These are phyloP conservation scores for Taphrina pruni DNA, from an alignment of 1,139 yeast species.

Conservation along the genomic window DNA sequence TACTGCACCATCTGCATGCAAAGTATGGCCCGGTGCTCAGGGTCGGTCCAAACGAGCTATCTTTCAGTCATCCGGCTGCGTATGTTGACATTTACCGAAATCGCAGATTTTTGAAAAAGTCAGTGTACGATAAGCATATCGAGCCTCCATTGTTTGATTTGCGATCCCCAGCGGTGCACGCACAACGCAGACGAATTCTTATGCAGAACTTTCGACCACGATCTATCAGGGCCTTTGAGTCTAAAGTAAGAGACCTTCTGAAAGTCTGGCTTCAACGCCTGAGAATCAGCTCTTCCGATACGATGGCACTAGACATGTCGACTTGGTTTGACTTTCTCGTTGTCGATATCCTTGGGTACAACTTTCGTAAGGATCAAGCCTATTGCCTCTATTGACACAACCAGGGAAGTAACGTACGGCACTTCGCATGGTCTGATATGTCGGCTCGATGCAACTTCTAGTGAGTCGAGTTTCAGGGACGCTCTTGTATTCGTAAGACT, in stretches of 20 bases:
- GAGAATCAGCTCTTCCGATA: background rate
- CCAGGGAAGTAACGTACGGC: background rate
- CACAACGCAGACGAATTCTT: background rate
- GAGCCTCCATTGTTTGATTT: slow-evolving; percentile 7
- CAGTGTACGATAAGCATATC: slow-evolving; percentile 5
- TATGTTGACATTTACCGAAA: background rate
- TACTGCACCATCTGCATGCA: background rate
- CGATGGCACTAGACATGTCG: background rate
- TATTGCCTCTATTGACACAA: background rate
- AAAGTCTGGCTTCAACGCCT: background rate
- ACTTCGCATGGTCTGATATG: background rate
- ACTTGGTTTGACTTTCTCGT: slow-evolving; percentile 10
- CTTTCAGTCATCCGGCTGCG: background rate
- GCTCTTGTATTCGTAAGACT: background rate
- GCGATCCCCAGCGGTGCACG: background rate
- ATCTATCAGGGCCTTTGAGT: background rate
- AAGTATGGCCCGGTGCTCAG: background rate
- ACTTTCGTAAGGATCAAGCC: background rate
- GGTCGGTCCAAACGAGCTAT: background rate
- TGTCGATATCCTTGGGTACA: background rate
- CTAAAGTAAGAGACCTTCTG: background rate
- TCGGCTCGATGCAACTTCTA: background rate
- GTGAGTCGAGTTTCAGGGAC: background rate
- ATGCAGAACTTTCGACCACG: background rate
- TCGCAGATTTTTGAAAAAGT: slow-evolving; percentile 7